Conservation (phyloP, 306 rosid genomes). For the Pyrus bretschneideri region DNA sequence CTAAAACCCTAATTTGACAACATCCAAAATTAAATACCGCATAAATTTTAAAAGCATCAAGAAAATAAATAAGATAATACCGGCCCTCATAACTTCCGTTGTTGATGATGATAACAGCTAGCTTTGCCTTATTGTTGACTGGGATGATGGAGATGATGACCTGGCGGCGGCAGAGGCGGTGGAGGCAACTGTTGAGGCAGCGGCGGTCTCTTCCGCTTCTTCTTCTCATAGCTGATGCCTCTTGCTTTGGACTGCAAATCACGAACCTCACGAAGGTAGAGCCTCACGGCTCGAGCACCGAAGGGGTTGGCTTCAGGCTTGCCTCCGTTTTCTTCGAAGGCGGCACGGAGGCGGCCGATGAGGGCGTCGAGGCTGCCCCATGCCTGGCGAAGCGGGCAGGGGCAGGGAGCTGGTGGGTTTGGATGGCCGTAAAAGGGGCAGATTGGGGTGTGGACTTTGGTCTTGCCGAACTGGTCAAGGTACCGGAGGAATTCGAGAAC, state of each 20-base stretch:
- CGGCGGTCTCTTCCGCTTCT: conserved; percentile 81
- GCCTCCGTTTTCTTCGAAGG: conserved; percentile 98
- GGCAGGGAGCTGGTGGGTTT: conserved; percentile 94
- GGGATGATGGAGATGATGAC: conserved; percentile 14
- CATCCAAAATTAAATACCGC: conserved; percentile 4
- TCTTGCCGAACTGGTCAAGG: conserved; percentile 92
- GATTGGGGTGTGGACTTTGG: conserved; percentile 86
- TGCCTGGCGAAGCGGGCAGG: conserved; percentile 90
- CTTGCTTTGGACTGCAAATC: conserved; percentile 97
- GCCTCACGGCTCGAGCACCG: conserved; percentile 93
- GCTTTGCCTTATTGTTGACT: not conserved
- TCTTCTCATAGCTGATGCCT: conserved; percentile 96
- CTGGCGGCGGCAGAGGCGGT: conserved; percentile 36
- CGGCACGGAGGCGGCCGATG: conserved; percentile 88
- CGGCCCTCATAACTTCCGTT: not conserved
- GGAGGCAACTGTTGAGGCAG: conserved; percentile 5
- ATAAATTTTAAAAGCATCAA: not conserved
- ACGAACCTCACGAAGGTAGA: conserved; percentile 93
- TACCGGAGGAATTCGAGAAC: conserved; percentile 95
- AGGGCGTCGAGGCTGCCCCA: conserved; percentile 99
- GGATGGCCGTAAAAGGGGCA: conserved; percentile 97
- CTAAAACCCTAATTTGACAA: conserved; percentile 9
- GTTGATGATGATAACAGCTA: not conserved
- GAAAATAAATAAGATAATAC: not conserved
- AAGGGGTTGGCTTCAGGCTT: conserved; percentile 88